phyloP scores from a whole-genome alignment of 2,329 filamentous ascomycete genomes.

The Ustulina deusta region DNA sequence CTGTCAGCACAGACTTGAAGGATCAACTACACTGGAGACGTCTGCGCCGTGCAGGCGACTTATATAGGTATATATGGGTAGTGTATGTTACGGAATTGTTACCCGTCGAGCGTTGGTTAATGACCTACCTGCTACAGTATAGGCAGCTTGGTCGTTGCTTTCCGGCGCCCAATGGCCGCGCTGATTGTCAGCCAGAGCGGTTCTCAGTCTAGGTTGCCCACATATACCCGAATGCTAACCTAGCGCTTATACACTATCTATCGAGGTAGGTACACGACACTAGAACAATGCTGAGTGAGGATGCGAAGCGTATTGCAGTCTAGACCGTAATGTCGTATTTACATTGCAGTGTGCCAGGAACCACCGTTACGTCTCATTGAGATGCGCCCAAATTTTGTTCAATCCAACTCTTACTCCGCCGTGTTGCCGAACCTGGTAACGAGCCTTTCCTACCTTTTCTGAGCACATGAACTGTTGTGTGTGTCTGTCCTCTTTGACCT shows the following conservation, averaged over 20 bases:
- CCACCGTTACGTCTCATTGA: no score
- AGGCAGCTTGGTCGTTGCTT: constrained; percentile 10
- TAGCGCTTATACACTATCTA: constrained; percentile 15
- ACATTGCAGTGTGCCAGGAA: no score
- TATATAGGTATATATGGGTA: neutral
- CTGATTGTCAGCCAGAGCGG: constrained; percentile 19
- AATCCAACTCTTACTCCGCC: constrained; percentile 1
- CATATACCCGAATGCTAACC: constrained; percentile 32
- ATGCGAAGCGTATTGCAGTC: no score
- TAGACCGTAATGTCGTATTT: no score
- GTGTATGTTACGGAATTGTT: constrained; percentile 16
- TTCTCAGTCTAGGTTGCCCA: constrained; percentile 33
- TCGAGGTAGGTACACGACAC: no score
- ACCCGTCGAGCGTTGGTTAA: constrained; percentile 4
- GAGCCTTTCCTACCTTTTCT: constrained; percentile 5
- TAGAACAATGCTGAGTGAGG: no score
- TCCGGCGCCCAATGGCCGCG: constrained; percentile 7
- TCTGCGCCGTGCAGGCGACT: neutral
- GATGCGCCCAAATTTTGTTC: no score
- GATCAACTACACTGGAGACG: constrained; percentile 18
- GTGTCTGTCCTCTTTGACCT: neutral
- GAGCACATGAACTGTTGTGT: neutral
- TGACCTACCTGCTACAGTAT: constrained; percentile 6
- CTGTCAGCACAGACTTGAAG: constrained; percentile 33
- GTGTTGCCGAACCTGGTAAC: constrained; percentile 29